These are phyloP conservation scores for Globisporangium ultimum DNA, from an alignment of 352 stramenopile genomes.

Conservation along the genomic window DNA sequence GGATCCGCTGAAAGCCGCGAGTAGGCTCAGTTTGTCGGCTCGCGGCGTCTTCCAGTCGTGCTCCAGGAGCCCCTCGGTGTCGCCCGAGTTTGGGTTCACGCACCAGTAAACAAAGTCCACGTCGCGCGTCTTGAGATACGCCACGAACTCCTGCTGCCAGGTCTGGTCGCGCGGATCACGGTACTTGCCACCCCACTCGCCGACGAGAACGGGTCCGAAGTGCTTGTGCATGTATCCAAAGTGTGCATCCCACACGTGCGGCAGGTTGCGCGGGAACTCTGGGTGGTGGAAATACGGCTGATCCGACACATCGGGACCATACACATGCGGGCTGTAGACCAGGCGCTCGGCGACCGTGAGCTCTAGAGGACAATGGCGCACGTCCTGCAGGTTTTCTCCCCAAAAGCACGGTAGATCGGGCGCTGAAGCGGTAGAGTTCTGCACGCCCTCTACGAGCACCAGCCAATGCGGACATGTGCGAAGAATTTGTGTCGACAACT, in stretches of 20 bases:
- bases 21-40: slow-evolving; percentile 35
- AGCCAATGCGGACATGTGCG: slow-evolving; percentile 34
- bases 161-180: slow-evolving; percentile 26
- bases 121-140: slow-evolving; percentile 26
- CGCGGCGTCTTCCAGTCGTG: slow-evolving; percentile 56
- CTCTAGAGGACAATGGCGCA: slow-evolving; percentile 14
- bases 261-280: slow-evolving; percentile 44
- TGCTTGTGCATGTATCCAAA: slow-evolving; percentile 44
- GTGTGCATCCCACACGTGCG: slow-evolving; percentile 48
- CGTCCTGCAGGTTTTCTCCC: slow-evolving; percentile 46
- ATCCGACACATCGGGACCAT: slow-evolving; percentile 35
- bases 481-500: slow-evolving; percentile 24
- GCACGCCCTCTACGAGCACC: slow-evolving; percentile 53
- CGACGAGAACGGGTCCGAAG: slow-evolving; percentile 42
- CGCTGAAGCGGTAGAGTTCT: slow-evolving; percentile 28
- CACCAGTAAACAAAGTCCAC: slow-evolving; percentile 61
- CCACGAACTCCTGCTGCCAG: slow-evolving; percentile 46
- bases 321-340: slow-evolving; percentile 50
- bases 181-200: slow-evolving; percentile 59
- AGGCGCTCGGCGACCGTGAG: slow-evolving; percentile 38
- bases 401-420: slow-evolving; percentile 42
- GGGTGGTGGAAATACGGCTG: slow-evolving; percentile 43
- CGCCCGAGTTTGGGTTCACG: slow-evolving; percentile 58
- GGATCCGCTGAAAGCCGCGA: slow-evolving; percentile 40
- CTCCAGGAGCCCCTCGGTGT: slow-evolving; percentile 56